Conservation (phyloP, 352 stramenopile species). For the Phytophthora sp. region DNA sequence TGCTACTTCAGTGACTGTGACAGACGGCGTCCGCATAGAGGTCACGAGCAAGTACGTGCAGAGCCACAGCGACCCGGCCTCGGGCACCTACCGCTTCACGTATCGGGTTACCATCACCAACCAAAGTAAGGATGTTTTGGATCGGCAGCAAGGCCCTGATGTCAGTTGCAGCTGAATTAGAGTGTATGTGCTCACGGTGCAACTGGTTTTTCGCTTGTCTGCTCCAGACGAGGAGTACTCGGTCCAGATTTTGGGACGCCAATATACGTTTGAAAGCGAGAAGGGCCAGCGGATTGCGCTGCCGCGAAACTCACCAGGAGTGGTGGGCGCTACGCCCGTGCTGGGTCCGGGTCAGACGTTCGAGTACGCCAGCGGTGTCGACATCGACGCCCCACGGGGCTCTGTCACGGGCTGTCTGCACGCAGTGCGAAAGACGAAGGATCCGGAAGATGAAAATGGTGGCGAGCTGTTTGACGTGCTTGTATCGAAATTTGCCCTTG, state of each 20-base stretch:
- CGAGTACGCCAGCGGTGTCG: conserved; percentile 79
- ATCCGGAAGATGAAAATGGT: conserved; percentile 30
- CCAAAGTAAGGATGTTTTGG: conserved; percentile 46
- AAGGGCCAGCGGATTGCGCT: conserved; percentile 65
- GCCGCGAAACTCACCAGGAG: conserved; percentile 66
- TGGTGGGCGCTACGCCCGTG: conserved; percentile 72
- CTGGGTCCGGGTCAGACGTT: conserved; percentile 75
- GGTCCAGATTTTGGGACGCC: conserved; percentile 74
- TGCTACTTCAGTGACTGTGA: conserved; percentile 61
- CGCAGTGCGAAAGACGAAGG: conserved; percentile 41
- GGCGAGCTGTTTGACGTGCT: conserved; percentile 67
- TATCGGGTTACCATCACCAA: conserved; percentile 85
- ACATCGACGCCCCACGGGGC: conserved; percentile 70
- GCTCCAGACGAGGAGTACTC: conserved; percentile 48
- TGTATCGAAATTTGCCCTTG: conserved; percentile 70
- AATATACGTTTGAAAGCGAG: conserved; percentile 82
- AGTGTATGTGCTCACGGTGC: conserved; percentile 1
- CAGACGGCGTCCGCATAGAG: conserved; percentile 70
- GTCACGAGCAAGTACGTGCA: conserved; percentile 76
- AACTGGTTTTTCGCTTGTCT: conserved; percentile 10
- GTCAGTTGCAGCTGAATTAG: not conserved
- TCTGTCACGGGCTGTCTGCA: conserved; percentile 75
- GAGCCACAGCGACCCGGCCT: conserved; percentile 53
- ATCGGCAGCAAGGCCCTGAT: too few species aligned
- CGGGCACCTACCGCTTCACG: conserved; percentile 72